Evolutionary conservation across 305 asterid genomes (phyloP).

Genomic region (Rubia balearica): DNA sequence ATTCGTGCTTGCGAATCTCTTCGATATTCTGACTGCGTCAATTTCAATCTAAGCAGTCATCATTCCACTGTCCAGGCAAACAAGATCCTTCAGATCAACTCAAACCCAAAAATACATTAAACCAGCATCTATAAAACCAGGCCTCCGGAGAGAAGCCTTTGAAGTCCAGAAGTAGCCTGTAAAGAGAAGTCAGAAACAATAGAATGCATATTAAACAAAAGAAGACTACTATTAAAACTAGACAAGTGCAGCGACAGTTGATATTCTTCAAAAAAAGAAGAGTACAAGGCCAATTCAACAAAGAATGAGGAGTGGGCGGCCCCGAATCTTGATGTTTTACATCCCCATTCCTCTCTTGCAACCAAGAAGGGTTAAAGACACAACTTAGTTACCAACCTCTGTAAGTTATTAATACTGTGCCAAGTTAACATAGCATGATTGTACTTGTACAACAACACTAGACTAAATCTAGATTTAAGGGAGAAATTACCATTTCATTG

Average conservation of each 20-base stretch:
- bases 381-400: constrained; percentile 7
- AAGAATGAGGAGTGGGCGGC: constrained; percentile 68
- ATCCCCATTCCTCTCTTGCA: constrained; percentile 85
- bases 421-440: background rate
- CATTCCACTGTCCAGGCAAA: background rate
- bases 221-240: background rate
- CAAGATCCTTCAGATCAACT: constrained; percentile 4
- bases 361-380: constrained; percentile 2
- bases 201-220: background rate
- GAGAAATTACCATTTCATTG: constrained; percentile 49
- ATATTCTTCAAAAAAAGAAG: background rate
- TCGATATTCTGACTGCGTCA: too few relatives aligned
- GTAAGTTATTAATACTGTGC: background rate
- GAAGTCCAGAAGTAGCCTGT: constrained; percentile 1
- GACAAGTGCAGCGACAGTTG: background rate
- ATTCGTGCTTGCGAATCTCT: too few relatives aligned
- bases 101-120: background rate
- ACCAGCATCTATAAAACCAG: background rate
- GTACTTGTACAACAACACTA: too few relatives aligned
- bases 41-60: background rate
- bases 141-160: background rate
- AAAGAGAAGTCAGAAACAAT: background rate
- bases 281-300: constrained; percentile 27
- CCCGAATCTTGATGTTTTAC: constrained; percentile 59
- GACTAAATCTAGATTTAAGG: background rate